These are phyloP conservation scores for Chlamydomonas schloesseri DNA, from an alignment of 139 green algal genomes.

Conservation along the genomic window DNA sequence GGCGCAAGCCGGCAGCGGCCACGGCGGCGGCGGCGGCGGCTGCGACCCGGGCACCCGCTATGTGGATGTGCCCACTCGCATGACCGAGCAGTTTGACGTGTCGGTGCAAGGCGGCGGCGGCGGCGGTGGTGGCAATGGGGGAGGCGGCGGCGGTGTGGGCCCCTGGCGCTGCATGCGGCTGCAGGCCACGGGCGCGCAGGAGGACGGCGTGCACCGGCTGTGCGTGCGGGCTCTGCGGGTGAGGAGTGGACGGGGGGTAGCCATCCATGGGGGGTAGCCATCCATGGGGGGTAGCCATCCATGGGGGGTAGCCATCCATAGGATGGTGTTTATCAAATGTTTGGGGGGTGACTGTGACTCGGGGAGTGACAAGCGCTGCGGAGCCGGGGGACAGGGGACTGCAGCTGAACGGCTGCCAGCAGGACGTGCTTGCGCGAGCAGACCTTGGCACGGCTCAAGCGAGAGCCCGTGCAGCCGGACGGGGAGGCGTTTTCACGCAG, in stretches of 20 bases:
- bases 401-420: too few relatives aligned
- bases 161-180: conserved; percentile 16
- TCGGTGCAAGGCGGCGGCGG: not conserved
- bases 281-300: too few relatives aligned
- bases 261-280: not conserved
- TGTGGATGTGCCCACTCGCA: conserved; percentile 16
- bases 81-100: conserved; percentile 39
- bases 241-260: not conserved
- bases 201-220: conserved; percentile 43
- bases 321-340: too few relatives aligned
- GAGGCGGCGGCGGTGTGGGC: not conserved
- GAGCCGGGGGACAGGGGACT: not conserved
- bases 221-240: conserved; percentile 33
- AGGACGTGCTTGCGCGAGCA: too few relatives aligned
- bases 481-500: too few relatives aligned
- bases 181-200: conserved; percentile 33
- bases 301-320: not conserved
- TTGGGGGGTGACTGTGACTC: too few relatives aligned
- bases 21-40: not conserved
- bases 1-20: not conserved
- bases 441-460: too few relatives aligned
- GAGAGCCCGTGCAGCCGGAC: too few relatives aligned
- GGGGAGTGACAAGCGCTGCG: too few relatives aligned
- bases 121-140: not conserved
- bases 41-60: not conserved